Evolutionary conservation across 176 grass and related monocot species (phyloP).

Genomic region (Olyra latifolia): DNA sequence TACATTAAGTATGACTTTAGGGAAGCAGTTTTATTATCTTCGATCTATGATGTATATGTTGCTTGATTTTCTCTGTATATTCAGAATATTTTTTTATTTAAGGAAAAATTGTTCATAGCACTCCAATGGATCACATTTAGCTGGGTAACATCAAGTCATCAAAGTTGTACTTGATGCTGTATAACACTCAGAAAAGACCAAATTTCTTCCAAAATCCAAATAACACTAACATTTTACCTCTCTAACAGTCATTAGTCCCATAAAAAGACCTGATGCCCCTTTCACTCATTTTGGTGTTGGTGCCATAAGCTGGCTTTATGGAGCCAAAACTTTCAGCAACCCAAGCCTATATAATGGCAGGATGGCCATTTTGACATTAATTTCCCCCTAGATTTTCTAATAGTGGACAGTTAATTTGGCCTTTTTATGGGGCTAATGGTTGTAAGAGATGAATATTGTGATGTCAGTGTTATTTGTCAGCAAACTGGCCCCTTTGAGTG

Average conservation of each 20-base stretch:
- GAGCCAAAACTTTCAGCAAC: not conserved
- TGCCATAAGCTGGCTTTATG: not conserved
- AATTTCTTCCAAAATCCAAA: not conserved
- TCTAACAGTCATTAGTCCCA: not conserved
- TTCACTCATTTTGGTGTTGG: not conserved
- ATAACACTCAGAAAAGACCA: not conserved
- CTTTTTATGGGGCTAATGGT: not conserved
- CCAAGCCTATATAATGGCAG: not conserved
- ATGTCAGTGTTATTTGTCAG: not conserved
- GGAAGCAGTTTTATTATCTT: not conserved
- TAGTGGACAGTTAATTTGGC: not conserved
- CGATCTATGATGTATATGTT: not conserved
- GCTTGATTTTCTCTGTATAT: slow-evolving; percentile 12
- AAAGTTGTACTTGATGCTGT: not conserved
- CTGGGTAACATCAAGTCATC: not conserved
- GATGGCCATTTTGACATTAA: not conserved
- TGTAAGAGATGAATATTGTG: not conserved
- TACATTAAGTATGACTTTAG: not conserved
- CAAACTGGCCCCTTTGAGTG: not conserved
- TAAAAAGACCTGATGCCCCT: not conserved
- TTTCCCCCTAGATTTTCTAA: not conserved
- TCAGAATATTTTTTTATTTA: not conserved
- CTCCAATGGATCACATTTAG: not conserved
- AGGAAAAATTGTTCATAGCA: not conserved
- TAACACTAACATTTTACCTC: not conserved